Percentiles rank a stretch among this genome's conserved stretches.
Conservation (phyloP, 2,329 filamentous ascomycete genomes). For the Cladorrhinum sp. region DNA sequence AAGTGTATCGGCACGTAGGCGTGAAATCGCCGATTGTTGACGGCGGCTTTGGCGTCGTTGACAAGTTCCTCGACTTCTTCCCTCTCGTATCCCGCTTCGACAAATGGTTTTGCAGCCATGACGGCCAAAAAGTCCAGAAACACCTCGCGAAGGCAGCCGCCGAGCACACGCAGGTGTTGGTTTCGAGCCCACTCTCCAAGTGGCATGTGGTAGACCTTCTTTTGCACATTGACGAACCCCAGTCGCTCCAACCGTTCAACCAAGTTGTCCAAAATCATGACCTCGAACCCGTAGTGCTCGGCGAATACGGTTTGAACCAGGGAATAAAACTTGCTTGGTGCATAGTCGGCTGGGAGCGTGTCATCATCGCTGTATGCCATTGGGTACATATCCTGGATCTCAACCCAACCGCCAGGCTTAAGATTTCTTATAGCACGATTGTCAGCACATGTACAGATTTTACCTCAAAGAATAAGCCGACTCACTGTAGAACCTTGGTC, state of each 20-base stretch:
- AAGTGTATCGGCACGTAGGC: conserved; percentile 44
- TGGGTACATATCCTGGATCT: conserved; percentile 46
- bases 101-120: conserved; percentile 41
- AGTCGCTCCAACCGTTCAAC: conserved; percentile 34
- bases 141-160: conserved; percentile 40
- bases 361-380: conserved; percentile 42
- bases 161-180: conserved; percentile 37
- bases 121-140: conserved; percentile 39
- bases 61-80: conserved; percentile 36
- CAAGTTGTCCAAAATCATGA: conserved; percentile 32
- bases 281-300: conserved; percentile 38
- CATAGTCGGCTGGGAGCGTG: conserved; percentile 41
- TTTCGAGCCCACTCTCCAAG: conserved; percentile 46
- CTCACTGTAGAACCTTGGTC: conserved; percentile 24
- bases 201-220: conserved; percentile 42
- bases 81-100: conserved; percentile 35
- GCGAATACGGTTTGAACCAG: conserved; percentile 25
- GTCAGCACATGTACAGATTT: background rate
- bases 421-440: conserved; percentile 32
- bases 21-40: conserved; percentile 38
- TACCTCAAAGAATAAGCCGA: background rate
- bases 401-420: conserved; percentile 49
- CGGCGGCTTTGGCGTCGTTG: conserved; percentile 30
- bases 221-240: conserved; percentile 44
- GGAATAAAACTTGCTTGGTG: conserved; percentile 34